Evolutionary conservation across 2,329 filamentous ascomycete genomes (phyloP).

Genomic region (Cadophora malorum): DNA sequence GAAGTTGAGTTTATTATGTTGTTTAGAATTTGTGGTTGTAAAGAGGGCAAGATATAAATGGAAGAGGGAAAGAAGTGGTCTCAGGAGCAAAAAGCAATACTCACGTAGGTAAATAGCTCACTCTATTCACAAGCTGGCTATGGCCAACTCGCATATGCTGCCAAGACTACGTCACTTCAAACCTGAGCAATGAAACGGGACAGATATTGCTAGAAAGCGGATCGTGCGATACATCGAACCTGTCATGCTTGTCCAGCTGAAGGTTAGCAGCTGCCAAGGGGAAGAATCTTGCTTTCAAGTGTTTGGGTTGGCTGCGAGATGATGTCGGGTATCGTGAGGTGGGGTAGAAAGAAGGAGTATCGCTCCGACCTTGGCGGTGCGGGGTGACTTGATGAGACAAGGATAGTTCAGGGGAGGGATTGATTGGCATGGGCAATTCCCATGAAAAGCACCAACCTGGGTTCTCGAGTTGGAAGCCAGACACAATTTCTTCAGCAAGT

Average conservation of each 20-base stretch:
- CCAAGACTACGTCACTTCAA: slow-evolving; percentile 18
- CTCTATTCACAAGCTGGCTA: not conserved
- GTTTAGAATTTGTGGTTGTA: not conserved
- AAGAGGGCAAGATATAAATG: not conserved
- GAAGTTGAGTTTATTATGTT: not conserved
- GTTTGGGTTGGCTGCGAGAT: slow-evolving; percentile 37
- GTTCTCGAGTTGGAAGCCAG: too few species aligned
- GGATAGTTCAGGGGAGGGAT: not conserved
- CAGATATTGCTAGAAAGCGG: not conserved
- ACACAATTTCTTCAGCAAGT: too few species aligned
- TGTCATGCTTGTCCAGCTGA: slow-evolving; percentile 18
- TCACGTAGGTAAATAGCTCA: slow-evolving; percentile 4
- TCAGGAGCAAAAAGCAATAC: not conserved
- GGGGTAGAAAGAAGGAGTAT: not conserved
- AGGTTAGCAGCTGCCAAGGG: slow-evolving; percentile 16
- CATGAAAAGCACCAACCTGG: not conserved
- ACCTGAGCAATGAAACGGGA: not conserved
- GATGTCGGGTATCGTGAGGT: slow-evolving; percentile 44
- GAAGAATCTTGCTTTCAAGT: slow-evolving; percentile 11
- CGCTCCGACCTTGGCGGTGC: slow-evolving; percentile 7
- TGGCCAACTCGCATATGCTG: not conserved
- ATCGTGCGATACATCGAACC: not conserved
- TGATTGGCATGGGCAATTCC: not conserved
- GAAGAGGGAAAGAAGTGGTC: not conserved
- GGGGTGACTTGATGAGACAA: slow-evolving; percentile 11